Percentiles rank a stretch among this genome's conserved stretches.
These are phyloP conservation scores for Cotoneaster glaucophyllus DNA, from an alignment of 306 rosid species.

Conservation along the genomic window DNA sequence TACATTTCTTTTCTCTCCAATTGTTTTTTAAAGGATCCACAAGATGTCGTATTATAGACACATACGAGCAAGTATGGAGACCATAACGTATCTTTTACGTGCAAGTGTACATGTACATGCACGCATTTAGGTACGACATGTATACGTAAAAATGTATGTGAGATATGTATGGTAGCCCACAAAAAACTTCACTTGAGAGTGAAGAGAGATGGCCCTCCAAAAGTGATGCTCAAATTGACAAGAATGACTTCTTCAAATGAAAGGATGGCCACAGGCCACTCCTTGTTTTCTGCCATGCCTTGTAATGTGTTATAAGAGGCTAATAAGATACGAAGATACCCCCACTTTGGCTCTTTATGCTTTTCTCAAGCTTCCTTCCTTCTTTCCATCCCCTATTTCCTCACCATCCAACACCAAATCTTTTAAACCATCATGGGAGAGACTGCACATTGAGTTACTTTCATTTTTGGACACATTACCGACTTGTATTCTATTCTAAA, in stretches of 20 bases:
- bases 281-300: slow-evolving; percentile 27
- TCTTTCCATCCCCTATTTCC: not conserved
- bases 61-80: not conserved
- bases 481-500: not conserved
- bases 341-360: slow-evolving; percentile 35
- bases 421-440: slow-evolving; percentile 28
- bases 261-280: slow-evolving; percentile 24
- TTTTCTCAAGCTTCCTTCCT: slow-evolving; percentile 14
- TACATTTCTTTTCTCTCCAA: not conserved
- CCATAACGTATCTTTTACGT: not conserved
- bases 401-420: slow-evolving; percentile 27
- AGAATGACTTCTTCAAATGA: slow-evolving; percentile 26
- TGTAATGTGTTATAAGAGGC: slow-evolving; percentile 10
- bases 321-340: slow-evolving; percentile 38
- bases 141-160: not conserved
- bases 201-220: slow-evolving; percentile 38
- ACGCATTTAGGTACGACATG: not conserved
- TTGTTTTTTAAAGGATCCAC: slow-evolving; percentile 7
- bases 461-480: slow-evolving; percentile 1
- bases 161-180: slow-evolving; percentile 1
- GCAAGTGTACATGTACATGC: slow-evolving; percentile 6
- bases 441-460: not conserved
- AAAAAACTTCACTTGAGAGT: slow-evolving; percentile 51
- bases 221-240: slow-evolving; percentile 29
- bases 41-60: slow-evolving; percentile 15